Conservation (phyloP, 495 filamentous ascomycete species). For the Penicillium simplicissimum region DNA sequence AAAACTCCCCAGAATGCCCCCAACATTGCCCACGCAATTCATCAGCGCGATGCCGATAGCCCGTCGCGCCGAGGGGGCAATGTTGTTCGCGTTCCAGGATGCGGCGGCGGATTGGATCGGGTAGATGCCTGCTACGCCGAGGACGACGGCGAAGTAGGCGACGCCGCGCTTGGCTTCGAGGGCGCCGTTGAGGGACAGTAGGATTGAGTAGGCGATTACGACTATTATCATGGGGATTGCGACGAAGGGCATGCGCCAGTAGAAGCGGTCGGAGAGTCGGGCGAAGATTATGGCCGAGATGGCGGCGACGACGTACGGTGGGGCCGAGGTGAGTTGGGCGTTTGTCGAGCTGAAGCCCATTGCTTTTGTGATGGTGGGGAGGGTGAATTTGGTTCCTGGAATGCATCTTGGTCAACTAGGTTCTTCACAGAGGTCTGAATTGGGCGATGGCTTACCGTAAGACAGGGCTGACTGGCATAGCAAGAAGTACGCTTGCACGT, state of each 20-base stretch:
- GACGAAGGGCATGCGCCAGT: constrained; percentile 44
- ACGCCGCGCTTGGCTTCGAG: constrained; percentile 32
- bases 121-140: constrained; percentile 41
- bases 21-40: constrained; percentile 39
- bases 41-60: constrained; percentile 40
- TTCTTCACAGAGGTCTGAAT: too few relatives aligned
- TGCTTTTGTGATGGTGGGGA: constrained; percentile 32
- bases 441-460: constrained; percentile 21
- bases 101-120: constrained; percentile 38
- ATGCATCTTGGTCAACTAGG: not conserved
- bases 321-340: constrained; percentile 35
- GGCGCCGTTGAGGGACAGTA: constrained; percentile 28
- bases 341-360: constrained; percentile 35
- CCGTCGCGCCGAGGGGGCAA: constrained; percentile 35
- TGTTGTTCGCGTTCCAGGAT: constrained; percentile 42
- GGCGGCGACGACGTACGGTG: constrained; percentile 35
- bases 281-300: constrained; percentile 36
- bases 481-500: constrained; percentile 32
- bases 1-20: constrained; percentile 37
- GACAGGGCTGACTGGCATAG: constrained; percentile 29
- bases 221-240: constrained; percentile 29
- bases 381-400: constrained; percentile 32
- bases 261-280: constrained; percentile 36
- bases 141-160: constrained; percentile 38
- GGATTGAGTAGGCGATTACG: constrained; percentile 31